Conservation (phyloP, 1,284 basidiomycete genomes). For the Meira miltonrushii region DNA sequence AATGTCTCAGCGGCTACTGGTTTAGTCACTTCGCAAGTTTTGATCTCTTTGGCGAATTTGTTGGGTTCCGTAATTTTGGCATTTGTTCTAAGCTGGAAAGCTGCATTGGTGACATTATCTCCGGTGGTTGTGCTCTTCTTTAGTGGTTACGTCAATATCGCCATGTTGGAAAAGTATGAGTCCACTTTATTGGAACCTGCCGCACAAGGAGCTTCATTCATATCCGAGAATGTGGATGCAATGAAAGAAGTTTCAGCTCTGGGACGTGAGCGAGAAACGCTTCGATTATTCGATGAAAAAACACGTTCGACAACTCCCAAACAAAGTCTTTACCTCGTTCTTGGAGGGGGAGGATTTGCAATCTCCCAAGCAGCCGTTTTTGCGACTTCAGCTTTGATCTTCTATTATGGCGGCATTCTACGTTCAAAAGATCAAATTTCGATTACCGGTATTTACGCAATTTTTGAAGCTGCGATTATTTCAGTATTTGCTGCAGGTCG, state of each 20-base stretch:
- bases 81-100: slow-evolving; percentile 52
- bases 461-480: slow-evolving; percentile 54
- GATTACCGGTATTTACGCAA: slow-evolving; percentile 32
- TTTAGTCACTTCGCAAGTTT: slow-evolving; percentile 52
- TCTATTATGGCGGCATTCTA: slow-evolving; percentile 53
- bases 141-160: slow-evolving; percentile 48
- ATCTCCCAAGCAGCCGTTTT: slow-evolving; percentile 51
- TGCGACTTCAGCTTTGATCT: slow-evolving; percentile 50
- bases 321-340: slow-evolving; percentile 28
- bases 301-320: slow-evolving; percentile 15
- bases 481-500: slow-evolving; percentile 48
- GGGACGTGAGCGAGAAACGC: slow-evolving; percentile 51
- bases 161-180: slow-evolving; percentile 47
- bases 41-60: slow-evolving; percentile 49
- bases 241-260: slow-evolving; percentile 54
- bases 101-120: slow-evolving; percentile 51
- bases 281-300: slow-evolving; percentile 42
- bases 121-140: slow-evolving; percentile 46
- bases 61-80: slow-evolving; percentile 53
- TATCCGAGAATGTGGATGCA: slow-evolving; percentile 54
- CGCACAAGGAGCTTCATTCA: slow-evolving; percentile 44
- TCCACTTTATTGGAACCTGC: slow-evolving; percentile 42
- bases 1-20: slow-evolving; percentile 54
- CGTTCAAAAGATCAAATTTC: slow-evolving; percentile 36
- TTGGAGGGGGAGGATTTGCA: slow-evolving; percentile 51